Conservation (phyloP, 768 basidiomycete genomes). For the Pleurotus djamor region DNA sequence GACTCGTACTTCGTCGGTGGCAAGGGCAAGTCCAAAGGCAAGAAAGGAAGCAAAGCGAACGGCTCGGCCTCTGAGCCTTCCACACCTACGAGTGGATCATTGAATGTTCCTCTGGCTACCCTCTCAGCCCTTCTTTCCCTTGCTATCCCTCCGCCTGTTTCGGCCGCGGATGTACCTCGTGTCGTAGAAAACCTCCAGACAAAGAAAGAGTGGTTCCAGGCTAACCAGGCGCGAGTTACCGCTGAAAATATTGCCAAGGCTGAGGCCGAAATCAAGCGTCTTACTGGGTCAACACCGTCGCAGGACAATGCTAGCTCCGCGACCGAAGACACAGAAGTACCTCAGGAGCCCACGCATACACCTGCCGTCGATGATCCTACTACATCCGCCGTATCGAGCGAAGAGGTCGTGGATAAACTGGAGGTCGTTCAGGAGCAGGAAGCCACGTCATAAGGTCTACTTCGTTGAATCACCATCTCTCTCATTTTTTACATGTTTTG, state of each 20-base stretch:
- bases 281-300: slow-evolving; percentile 32
- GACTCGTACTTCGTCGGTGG: slow-evolving; percentile 76
- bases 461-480: slow-evolving; percentile 16
- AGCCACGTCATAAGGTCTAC: no score
- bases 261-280: slow-evolving; percentile 68
- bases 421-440: slow-evolving; percentile 31
- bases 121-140: slow-evolving; percentile 84
- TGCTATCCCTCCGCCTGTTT: slow-evolving; percentile 88
- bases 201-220: slow-evolving; percentile 94
- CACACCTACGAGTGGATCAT: slow-evolving; percentile 23
- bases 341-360: slow-evolving; percentile 43
- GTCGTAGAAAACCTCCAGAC: slow-evolving; percentile 88
- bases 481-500: slow-evolving; percentile 12
- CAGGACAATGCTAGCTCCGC: slow-evolving; percentile 37
- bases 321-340: slow-evolving; percentile 35
- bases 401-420: slow-evolving; percentile 39
- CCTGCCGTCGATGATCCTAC: slow-evolving; percentile 29
- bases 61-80: slow-evolving; percentile 27
- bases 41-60: slow-evolving; percentile 47
- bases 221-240: slow-evolving; percentile 83
- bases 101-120: slow-evolving; percentile 83
- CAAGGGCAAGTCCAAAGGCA: slow-evolving; percentile 66
- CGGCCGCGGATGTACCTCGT: slow-evolving; percentile 72
- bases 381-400: slow-evolving; percentile 29
- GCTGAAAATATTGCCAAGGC: slow-evolving; percentile 80